Evolutionary conservation across 139 green algal genomes (phyloP).

Genomic region (Penium margaritaceum): DNA sequence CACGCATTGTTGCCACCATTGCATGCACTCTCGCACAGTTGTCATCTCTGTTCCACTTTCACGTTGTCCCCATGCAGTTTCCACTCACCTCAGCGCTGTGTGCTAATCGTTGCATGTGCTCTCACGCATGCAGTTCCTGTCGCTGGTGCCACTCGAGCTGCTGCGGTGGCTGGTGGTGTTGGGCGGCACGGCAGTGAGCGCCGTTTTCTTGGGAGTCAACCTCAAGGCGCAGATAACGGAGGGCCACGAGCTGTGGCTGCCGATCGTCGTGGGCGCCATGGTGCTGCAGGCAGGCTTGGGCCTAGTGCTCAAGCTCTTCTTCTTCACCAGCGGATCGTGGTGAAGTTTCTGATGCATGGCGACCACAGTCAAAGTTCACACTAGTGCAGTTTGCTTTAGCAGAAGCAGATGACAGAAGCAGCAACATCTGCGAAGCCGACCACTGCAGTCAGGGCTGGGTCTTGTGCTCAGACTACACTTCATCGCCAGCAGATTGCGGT

Average conservation of each 20-base stretch:
- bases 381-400: no score
- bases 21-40: not conserved
- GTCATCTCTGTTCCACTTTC: not conserved
- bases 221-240: constrained; percentile 18
- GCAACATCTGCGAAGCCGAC: no score
- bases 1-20: no score
- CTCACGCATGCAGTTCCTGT: constrained; percentile 48
- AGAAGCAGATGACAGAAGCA: no score
- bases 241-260: constrained; percentile 21
- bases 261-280: constrained; percentile 1
- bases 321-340: no score
- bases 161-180: constrained; percentile 37
- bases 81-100: not conserved
- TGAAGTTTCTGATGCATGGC: no score
- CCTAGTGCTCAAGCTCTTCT: constrained; percentile 43
- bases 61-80: constrained; percentile 4
- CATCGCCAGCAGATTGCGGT: no score
- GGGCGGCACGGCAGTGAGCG: constrained; percentile 14
- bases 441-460: no score
- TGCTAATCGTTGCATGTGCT: no score
- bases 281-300: constrained; percentile 25
- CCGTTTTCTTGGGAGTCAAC: constrained; percentile 33
- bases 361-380: no score
- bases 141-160: constrained; percentile 29
- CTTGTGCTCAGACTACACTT: no score